These are phyloP conservation scores for Luzula sylvatica DNA, from an alignment of 176 grass and related monocot genomes.

Conservation along the genomic window DNA sequence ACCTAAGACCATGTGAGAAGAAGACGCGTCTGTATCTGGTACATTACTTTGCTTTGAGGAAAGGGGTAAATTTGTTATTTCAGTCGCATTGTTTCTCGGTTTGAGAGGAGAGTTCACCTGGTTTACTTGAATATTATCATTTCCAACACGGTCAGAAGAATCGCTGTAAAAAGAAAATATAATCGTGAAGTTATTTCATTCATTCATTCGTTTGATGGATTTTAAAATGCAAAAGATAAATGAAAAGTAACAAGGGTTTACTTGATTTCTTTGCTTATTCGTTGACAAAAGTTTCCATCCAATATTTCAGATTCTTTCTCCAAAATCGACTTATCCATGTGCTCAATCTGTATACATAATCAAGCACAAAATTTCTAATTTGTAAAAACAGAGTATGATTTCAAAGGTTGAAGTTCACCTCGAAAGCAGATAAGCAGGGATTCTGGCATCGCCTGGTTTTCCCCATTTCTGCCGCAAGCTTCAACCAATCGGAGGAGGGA, in stretches of 20 bases:
- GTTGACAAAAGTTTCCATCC: constrained; percentile 1
- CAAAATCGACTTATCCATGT: constrained; percentile 12
- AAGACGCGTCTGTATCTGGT: background rate
- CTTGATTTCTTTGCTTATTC: constrained; percentile 10
- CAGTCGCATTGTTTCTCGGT: background rate
- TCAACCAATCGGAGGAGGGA: too few relatives aligned
- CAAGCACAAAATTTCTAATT: too few relatives aligned
- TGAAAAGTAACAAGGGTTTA: background rate
- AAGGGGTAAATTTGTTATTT: background rate
- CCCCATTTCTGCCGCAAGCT: background rate
- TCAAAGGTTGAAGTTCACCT: background rate
- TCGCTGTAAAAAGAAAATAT: constrained; percentile 7
- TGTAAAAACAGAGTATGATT: too few relatives aligned
- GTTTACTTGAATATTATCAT: constrained; percentile 13
- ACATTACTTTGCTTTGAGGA: background rate
- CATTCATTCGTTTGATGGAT: too few relatives aligned
- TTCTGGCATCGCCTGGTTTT: background rate
- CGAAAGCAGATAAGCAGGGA: background rate
- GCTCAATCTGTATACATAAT: constrained; percentile 4
- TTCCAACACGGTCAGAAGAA: constrained; percentile 7
- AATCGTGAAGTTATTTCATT: background rate
- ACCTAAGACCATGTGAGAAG: background rate
- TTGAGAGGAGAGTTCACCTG: background rate
- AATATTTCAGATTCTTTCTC: constrained; percentile 8
- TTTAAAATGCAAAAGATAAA: too few relatives aligned